phyloP scores from a whole-genome alignment of 2,329 filamentous ascomycete genomes.

The Xylariomycetidae sp. region DNA sequence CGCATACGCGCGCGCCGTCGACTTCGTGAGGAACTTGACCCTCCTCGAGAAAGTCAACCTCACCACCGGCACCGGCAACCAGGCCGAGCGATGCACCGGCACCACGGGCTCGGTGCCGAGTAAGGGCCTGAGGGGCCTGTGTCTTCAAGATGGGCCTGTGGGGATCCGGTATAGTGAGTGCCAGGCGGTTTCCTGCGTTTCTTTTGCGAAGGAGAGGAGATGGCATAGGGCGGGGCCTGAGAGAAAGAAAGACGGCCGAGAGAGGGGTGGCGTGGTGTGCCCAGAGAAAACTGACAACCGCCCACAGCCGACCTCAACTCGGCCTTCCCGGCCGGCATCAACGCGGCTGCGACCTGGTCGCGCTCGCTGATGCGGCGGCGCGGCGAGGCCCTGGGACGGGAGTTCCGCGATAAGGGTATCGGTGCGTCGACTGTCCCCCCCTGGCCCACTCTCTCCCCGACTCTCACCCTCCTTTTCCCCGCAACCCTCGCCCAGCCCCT shows the following conservation, averaged over 20 bases:
- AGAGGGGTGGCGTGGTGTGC: not conserved
- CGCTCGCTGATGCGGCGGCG: conserved; percentile 58
- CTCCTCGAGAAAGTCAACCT: conserved; percentile 70
- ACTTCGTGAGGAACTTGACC: conserved; percentile 62
- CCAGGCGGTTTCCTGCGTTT: not conserved
- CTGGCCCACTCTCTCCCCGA: not conserved
- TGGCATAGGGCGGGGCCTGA: too few species aligned
- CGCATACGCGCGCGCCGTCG: conserved; percentile 58
- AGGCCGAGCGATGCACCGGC: conserved; percentile 31
- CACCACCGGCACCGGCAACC: conserved; percentile 62
- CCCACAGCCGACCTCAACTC: conserved; percentile 52
- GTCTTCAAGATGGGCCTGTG: conserved; percentile 57
- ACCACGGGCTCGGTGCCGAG: conserved; percentile 12
- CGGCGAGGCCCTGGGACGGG: conserved; percentile 64
- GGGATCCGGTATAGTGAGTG: conserved; percentile 51
- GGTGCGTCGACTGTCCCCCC: conserved; percentile 8
- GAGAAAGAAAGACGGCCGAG: too few species aligned
- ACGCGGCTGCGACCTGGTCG: conserved; percentile 68
- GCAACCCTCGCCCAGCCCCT: not conserved
- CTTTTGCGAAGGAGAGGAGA: conserved; percentile 4
- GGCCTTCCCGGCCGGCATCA: conserved; percentile 66
- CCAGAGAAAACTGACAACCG: not conserved
- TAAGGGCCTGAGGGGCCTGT: conserved; percentile 13
- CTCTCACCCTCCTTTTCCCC: not conserved
- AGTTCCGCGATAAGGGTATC: conserved; percentile 67